Conservation (phyloP, 192 early-diverging fungal species). For the Gigaspora rosea region DNA sequence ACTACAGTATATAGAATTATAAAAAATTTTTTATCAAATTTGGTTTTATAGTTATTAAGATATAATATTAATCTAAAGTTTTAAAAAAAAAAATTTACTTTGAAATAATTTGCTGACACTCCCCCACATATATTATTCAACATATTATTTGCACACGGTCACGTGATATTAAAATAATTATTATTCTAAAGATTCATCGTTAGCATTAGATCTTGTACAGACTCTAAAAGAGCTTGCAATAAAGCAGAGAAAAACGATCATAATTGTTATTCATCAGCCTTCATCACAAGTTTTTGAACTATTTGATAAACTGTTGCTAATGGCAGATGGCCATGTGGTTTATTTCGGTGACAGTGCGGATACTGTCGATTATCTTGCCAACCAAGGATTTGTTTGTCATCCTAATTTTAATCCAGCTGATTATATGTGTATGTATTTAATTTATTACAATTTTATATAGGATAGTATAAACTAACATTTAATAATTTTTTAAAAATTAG, state of each 20-base stretch:
- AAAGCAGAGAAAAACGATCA: constrained; percentile 54
- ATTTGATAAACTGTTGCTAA: constrained; percentile 69
- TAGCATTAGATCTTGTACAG: constrained; percentile 11
- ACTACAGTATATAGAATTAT: too few species aligned
- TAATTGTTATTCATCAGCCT: constrained; percentile 93
- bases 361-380: neutral
- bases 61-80: too few species aligned
- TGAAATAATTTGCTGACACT: too few species aligned
- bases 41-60: too few species aligned
- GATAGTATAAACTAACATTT: neutral
- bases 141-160: constrained; percentile 37
- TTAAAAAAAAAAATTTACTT: too few species aligned
- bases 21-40: too few species aligned
- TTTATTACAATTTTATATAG: too few species aligned
- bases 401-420: constrained; percentile 24
- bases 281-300: constrained; percentile 73
- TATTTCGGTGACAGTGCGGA: constrained; percentile 53
- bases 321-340: constrained; percentile 69
- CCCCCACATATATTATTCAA: neutral
- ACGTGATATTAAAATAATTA: neutral
- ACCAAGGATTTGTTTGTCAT: constrained; percentile 1
- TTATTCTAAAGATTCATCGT: constrained; percentile 7
- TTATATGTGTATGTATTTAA: constrained; percentile 24
- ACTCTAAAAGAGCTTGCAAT: constrained; percentile 16
- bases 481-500: neutral